Conservation (phyloP, 345 rosid species). For the Arabidopsis thaliana region TAIR10.1 NC_003074.8:2049501-2050000, state of each 20-base stretch:
- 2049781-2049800: slow-evolving; percentile 90
- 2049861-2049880: slow-evolving; percentile 9
- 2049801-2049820: slow-evolving; percentile 64
- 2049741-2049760: slow-evolving; percentile 76
- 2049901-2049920: slow-evolving; percentile 78
- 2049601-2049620: slow-evolving; percentile 93
- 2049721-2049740: slow-evolving; percentile 54
- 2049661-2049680: slow-evolving; percentile 18
- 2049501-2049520: neutral
- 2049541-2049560: slow-evolving; percentile 5
- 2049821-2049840: neutral
- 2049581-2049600: slow-evolving; percentile 88
- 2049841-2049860: neutral
- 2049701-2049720: neutral
- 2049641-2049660: slow-evolving; percentile 83
- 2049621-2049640: slow-evolving; percentile 88
- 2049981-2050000: slow-evolving; percentile 77
- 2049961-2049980: slow-evolving; percentile 56
- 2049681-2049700: slow-evolving; percentile 1
- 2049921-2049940: slow-evolving; percentile 81
- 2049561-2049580: slow-evolving; percentile 69
- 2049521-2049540: neutral
- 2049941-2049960: slow-evolving; percentile 68
- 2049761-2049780: slow-evolving; percentile 81
- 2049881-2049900: slow-evolving; percentile 68